Conservation (phyloP, 805 yeast genomes). For the Candida arabinofermentans region DNA sequence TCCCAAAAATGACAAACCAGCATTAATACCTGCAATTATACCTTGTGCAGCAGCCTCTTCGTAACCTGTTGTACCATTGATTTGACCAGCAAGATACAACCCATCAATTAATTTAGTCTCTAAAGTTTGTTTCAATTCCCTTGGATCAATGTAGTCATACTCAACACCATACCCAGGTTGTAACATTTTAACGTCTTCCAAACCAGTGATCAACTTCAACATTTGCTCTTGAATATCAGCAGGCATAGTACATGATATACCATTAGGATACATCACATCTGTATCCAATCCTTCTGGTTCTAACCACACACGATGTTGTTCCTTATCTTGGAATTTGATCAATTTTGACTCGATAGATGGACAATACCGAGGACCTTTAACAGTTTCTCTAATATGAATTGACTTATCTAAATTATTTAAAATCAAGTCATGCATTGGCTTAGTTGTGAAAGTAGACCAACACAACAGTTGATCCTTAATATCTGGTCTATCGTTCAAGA, state of each 20-base stretch:
- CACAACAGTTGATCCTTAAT: constrained; percentile 63
- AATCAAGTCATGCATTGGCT: constrained; percentile 66
- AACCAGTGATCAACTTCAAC: constrained; percentile 77
- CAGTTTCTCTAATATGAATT: constrained; percentile 88
- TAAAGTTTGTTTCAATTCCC: constrained; percentile 71
- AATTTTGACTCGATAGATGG: constrained; percentile 94
- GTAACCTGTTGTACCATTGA: constrained; percentile 97
- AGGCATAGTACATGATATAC: constrained; percentile 95
- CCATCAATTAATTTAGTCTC: constrained; percentile 82
- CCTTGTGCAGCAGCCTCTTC: constrained; percentile 99
- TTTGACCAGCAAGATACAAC: constrained; percentile 89
- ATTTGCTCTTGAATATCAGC: constrained; percentile 79
- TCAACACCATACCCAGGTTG: constrained; percentile 99
- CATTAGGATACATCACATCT: constrained; percentile 91
- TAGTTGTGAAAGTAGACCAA: constrained; percentile 75
- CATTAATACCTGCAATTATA: constrained; percentile 90
- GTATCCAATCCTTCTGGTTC: constrained; percentile 95
- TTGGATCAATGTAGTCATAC: constrained; percentile 93
- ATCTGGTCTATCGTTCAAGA: constrained; percentile 62
- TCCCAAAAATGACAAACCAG: constrained; percentile 55
- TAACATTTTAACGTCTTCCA: constrained; percentile 80
- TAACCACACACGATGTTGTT: constrained; percentile 81
- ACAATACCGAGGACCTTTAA: constrained; percentile 95
- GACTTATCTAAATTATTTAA: constrained; percentile 71
- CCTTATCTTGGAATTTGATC: constrained; percentile 71